phyloP scores from a whole-genome alignment of 331 rosid species.

The Saraca asoca region DNA sequence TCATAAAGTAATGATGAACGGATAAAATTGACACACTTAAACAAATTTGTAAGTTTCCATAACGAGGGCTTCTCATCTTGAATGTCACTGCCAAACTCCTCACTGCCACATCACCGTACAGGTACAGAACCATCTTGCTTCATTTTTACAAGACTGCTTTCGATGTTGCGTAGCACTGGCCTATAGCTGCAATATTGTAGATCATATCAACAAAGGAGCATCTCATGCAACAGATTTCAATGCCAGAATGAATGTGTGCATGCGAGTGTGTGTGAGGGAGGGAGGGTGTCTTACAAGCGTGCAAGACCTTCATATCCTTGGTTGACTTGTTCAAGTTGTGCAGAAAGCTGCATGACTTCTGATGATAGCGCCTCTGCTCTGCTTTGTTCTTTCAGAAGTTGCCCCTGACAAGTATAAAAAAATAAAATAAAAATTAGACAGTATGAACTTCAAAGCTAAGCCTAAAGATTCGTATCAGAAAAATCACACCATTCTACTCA shows the following conservation, averaged over 20 bases:
- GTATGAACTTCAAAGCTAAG: slow-evolving; percentile 1
- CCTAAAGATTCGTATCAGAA: slow-evolving; percentile 9
- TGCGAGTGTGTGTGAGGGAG: background rate
- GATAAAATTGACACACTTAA: slow-evolving; percentile 22
- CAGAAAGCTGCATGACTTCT: slow-evolving; percentile 85
- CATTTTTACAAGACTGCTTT: slow-evolving; percentile 70
- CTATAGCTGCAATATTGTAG: slow-evolving; percentile 57
- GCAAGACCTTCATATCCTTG: slow-evolving; percentile 77
- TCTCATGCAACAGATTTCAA: slow-evolving; percentile 4
- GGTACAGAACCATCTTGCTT: slow-evolving; percentile 68
- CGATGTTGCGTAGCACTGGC: slow-evolving; percentile 86
- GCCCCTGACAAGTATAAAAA: slow-evolving; percentile 51
- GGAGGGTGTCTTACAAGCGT: slow-evolving; percentile 59
- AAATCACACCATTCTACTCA: background rate
- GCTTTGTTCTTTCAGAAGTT: slow-evolving; percentile 80
- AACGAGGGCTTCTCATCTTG: slow-evolving; percentile 12
- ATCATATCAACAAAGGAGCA: slow-evolving; percentile 20
- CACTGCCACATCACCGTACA: slow-evolving; percentile 42
- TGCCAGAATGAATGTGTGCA: slow-evolving; percentile 12
- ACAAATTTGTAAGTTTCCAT: slow-evolving; percentile 21
- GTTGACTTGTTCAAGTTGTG: slow-evolving; percentile 78
- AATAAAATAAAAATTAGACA: slow-evolving; percentile 1
- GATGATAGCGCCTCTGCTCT: slow-evolving; percentile 80
- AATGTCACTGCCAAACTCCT: slow-evolving; percentile 8
- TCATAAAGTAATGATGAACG: slow-evolving; percentile 14